Base-by-base conservation (phyloP, 495 filamentous ascomycete species). In the Penicillium dipodomyicola region DNA sequence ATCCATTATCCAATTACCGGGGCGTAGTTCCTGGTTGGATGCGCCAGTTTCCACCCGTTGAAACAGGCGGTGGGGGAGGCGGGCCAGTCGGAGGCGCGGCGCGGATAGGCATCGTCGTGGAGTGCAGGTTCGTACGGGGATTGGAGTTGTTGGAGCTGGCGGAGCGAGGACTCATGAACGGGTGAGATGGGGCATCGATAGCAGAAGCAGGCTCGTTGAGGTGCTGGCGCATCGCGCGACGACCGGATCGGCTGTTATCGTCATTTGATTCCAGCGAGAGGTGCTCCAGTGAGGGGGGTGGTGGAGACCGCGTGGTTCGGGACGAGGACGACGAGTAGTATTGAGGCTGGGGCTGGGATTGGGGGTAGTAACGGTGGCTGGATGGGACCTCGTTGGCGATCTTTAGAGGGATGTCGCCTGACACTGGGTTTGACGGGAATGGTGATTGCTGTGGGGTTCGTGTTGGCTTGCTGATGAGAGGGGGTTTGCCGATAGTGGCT, bases 391-490 rank as follows among this genome's bases (percentile, higher is more conserved):
- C 72, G 46, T 77, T 78, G 59, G 72, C 76, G 33, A 81, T 80
- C 32, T 82, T 81, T 59, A 88, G 79, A 11, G 84, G 83, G 52
- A 89, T 87, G 57, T 88, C 83, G 54, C 85, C 84, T 42, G 85
- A 86, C 43, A 83, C 82, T 40, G 86, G 83, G 45, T 82, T 85
- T 63, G 73, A 64, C 30, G 61, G 73, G 48, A 54, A 75, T 57
- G 61, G 64, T 60, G 67, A 77, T 62, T 65, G 74, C 58, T 70
- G 71, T 22, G 73, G 41, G 76, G 84, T 48, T 78, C 86, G 52
- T 79, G 75, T 65, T 79, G 84, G 40, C 49, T 70, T 73, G 62
- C 62, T 70, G 48, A 61, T 51, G 20, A 62, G 50, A 11, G 62
- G 52, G 20, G 65, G 65, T 47, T 70, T 69, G 7, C 70, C 64